A percentile compares a stretch with the other conserved stretches of the same genome.
These are phyloP conservation scores for Hibiscus syriacus DNA, from an alignment of 345 rosid genomes.

Conservation along the genomic window DNA sequence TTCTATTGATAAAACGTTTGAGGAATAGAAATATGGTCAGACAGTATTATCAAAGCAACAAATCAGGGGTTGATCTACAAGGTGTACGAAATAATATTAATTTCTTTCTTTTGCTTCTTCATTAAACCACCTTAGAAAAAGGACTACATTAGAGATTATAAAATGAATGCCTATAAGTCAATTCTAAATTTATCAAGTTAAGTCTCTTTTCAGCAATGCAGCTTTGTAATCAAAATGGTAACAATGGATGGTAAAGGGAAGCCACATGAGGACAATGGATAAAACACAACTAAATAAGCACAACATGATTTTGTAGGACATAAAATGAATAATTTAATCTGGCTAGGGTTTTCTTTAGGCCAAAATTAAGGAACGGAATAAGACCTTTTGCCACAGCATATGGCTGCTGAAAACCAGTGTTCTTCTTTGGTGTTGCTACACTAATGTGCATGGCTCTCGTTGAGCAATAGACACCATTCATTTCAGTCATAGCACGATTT, in stretches of 20 bases:
- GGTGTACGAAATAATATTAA: neutral
- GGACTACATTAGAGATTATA: too few species aligned
- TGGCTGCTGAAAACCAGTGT: conserved; percentile 56
- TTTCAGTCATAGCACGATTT: conserved; percentile 86
- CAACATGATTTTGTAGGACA: neutral
- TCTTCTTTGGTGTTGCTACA: conserved; percentile 80
- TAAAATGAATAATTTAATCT: neutral
- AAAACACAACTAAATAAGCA: neutral
- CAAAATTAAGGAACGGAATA: conserved; percentile 1
- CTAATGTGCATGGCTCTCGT: conserved; percentile 93
- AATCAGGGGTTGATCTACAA: neutral
- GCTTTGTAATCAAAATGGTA: neutral
- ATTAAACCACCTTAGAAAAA: neutral
- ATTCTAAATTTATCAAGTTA: neutral
- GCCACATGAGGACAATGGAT: neutral
- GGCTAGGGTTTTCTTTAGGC: neutral
- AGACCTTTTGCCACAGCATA: conserved; percentile 53
- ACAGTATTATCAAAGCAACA: too few species aligned
- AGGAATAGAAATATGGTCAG: too few species aligned
- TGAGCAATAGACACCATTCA: conserved; percentile 92
- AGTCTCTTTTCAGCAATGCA: neutral
- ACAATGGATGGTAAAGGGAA: neutral
- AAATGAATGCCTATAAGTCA: neutral
- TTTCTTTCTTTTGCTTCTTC: neutral
- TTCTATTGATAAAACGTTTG: too few species aligned